Base-by-base conservation (phyloP, 2,329 filamentous ascomycete genomes). In the Cyclaneusma minus region DNA sequence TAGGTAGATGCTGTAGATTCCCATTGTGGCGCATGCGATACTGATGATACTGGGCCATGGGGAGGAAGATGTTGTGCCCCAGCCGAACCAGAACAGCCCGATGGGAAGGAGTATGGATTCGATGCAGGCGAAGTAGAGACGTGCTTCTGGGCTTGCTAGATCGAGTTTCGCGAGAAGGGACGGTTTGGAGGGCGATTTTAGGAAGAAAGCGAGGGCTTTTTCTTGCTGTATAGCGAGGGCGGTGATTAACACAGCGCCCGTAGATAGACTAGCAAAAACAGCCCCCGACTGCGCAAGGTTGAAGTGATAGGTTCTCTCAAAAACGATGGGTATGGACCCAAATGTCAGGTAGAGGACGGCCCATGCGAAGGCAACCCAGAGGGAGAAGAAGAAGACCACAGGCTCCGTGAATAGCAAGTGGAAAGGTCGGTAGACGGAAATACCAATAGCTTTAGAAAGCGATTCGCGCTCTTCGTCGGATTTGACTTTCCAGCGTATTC, bases 311-410 rank as follows among this genome's bases (percentile, higher is more conserved):
- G 68, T 71, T 4, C 57, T 62, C 13, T 56, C 43, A 50, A 89
- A 91, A 13, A 92, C 72, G 4, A 89, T 62, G 0, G 84, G 81
- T 4, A 93, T 68, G 1, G 81, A 77, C 9, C 70, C 69, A 39
- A 93, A 87, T 8, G 78, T 82, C 11, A 93, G 58, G 48, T 93
- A 94, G 0, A 94, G 64, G 0, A 92, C 67, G 0, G 78, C 83
- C 85, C 85, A 94, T 12, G 75, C 75, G 48, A 94, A 94, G 1
- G 81, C 65, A 1, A 84, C 76, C 85, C 85, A 94, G 1, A 92
- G 59, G 1, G 77, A 83, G 55, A 94, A 94, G 56, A 69, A 83
- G 51, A 84, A 83, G 9, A 85, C 77, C 7, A 83, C 73, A 0
- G 78, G 74, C 38, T 85, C 79, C 0, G 78, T 84, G 36, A 75